Evolutionary conservation across 2,329 filamentous ascomycete species (phyloP).

Genomic region (Diaporthe sp.): DNA sequence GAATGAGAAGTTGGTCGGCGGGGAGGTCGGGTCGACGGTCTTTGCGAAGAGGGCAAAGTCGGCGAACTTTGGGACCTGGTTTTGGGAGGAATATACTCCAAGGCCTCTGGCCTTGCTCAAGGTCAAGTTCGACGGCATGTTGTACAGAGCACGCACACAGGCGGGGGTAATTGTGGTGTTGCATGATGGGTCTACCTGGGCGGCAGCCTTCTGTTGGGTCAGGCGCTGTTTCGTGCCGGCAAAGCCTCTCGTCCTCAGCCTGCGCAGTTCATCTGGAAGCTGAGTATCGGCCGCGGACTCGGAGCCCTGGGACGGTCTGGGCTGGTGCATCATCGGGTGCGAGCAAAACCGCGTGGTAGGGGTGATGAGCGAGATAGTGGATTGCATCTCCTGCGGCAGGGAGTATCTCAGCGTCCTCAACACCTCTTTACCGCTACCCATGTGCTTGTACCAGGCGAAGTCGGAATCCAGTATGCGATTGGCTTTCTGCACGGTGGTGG

Average conservation of each 20-base stretch:
- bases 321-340: conserved; percentile 9
- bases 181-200: conserved; percentile 39
- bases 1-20: conserved; percentile 61
- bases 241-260: conserved; percentile 27
- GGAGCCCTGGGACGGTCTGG: neutral
- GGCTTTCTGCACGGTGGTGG: conserved; percentile 39
- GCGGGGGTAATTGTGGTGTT: conserved; percentile 51
- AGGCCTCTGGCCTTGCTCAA: conserved; percentile 38
- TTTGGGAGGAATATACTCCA: conserved; percentile 58
- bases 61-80: conserved; percentile 50
- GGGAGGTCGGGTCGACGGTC: conserved; percentile 3
- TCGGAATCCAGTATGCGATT: conserved; percentile 41
- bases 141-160: conserved; percentile 58
- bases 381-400: conserved; percentile 24
- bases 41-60: conserved; percentile 33
- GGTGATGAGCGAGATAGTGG: conserved; percentile 26
- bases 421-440: conserved; percentile 34
- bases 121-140: conserved; percentile 36
- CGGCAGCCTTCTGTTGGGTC: neutral
- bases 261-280: conserved; percentile 1
- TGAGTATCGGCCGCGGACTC: neutral
- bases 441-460: conserved; percentile 42
- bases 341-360: conserved; percentile 26
- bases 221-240: neutral
- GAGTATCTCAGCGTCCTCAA: conserved; percentile 32